These are phyloP conservation scores for Candida silvicultrix DNA, from an alignment of 805 yeast species.

Conservation along the genomic window DNA sequence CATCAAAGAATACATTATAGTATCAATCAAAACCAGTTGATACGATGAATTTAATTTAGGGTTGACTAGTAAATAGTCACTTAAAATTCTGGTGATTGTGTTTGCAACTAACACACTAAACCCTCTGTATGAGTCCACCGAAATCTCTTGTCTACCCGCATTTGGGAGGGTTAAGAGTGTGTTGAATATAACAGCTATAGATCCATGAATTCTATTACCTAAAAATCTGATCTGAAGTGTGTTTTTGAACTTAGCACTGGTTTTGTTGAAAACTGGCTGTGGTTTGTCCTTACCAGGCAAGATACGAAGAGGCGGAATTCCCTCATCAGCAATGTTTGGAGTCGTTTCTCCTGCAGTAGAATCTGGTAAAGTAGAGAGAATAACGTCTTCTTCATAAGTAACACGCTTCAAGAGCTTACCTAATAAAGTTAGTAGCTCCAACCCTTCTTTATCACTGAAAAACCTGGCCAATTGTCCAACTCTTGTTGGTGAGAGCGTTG, in stretches of 20 bases:
- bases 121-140: slow-evolving; percentile 28
- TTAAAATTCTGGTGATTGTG: slow-evolving; percentile 18
- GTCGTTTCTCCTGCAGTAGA: slow-evolving; percentile 38
- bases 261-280: slow-evolving; percentile 31
- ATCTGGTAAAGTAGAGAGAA: slow-evolving; percentile 43
- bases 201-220: slow-evolving; percentile 40
- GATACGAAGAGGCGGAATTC: slow-evolving; percentile 34
- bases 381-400: slow-evolving; percentile 49
- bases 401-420: slow-evolving; percentile 43
- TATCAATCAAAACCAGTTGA: slow-evolving; percentile 29
- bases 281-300: slow-evolving; percentile 34
- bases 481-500: slow-evolving; percentile 35
- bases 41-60: slow-evolving; percentile 18
- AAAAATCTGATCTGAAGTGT: slow-evolving; percentile 49
- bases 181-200: slow-evolving; percentile 34
- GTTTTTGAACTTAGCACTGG: slow-evolving; percentile 58
- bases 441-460: slow-evolving; percentile 37
- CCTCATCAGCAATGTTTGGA: slow-evolving; percentile 24
- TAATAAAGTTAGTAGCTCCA: slow-evolving; percentile 33
- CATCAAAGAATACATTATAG: slow-evolving; percentile 28
- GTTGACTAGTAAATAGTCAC: slow-evolving; percentile 19
- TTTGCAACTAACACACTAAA: slow-evolving; percentile 36
- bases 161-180: slow-evolving; percentile 39
- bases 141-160: slow-evolving; percentile 41
- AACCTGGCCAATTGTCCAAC: slow-evolving; percentile 29